These are phyloP conservation scores for Carpinus viminea DNA, from an alignment of 306 rosid genomes.

Conservation along the genomic window DNA sequence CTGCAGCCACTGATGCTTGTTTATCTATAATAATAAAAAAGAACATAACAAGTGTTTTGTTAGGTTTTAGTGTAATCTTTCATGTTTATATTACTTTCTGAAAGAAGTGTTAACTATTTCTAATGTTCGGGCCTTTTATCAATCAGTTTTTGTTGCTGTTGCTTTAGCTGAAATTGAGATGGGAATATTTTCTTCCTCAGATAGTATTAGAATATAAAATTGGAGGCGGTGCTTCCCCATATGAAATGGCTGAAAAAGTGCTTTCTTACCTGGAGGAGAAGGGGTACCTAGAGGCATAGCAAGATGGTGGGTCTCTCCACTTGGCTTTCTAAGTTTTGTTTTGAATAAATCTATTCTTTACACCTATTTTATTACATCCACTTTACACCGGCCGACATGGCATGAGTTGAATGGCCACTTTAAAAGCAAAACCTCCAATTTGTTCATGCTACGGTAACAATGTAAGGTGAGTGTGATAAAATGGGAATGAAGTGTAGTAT, in stretches of 20 bases:
- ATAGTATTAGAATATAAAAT: conserved; percentile 50
- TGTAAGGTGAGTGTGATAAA: no score
- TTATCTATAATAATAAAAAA: no score
- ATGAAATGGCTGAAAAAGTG: conserved; percentile 68
- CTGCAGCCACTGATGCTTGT: no score
- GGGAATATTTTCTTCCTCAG: conserved; percentile 27
- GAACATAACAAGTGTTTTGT: no score
- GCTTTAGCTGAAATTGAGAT: background rate
- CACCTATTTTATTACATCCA: no score
- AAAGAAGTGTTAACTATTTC: background rate
- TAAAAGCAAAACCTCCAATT: no score
- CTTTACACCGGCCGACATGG: no score
- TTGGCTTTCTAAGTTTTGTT: background rate
- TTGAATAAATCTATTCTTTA: background rate
- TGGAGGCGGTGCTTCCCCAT: conserved; percentile 46
- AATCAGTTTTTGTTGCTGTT: conserved; percentile 2
- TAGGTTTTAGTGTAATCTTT: no score
- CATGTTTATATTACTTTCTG: no score
- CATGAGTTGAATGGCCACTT: no score
- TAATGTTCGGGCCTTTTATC: conserved; percentile 1
- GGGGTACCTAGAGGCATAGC: conserved; percentile 40
- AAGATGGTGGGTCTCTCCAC: conserved; percentile 3
- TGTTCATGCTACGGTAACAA: no score
- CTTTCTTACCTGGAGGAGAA: conserved; percentile 52
- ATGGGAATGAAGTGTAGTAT: no score